phyloP scores from a whole-genome alignment of 2,329 filamentous ascomycete species.

The Diaporthe aspalathi region DNA sequence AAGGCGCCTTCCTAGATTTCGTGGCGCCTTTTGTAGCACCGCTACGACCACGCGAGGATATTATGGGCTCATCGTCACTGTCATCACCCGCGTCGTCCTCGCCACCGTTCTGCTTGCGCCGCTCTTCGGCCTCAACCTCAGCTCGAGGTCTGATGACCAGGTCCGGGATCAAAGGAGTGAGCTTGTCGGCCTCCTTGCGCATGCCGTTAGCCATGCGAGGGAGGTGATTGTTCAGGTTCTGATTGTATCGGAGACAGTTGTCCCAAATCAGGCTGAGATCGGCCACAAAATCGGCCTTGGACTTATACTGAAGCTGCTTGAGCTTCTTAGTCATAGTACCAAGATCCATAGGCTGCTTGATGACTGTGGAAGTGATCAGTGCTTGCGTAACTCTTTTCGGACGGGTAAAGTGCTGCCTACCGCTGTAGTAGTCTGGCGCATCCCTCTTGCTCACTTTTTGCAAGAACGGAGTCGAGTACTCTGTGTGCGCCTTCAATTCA shows the following conservation, averaged over 20 bases:
- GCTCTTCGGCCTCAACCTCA: constrained; percentile 90
- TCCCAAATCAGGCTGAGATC: constrained; percentile 97
- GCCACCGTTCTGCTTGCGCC: constrained; percentile 86
- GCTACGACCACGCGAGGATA: constrained; percentile 94
- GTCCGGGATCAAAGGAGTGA: constrained; percentile 94
- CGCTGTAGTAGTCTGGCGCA: constrained; percentile 92
- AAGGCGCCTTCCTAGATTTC: constrained; percentile 79
- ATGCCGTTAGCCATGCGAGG: constrained; percentile 95
- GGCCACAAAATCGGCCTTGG: constrained; percentile 92
- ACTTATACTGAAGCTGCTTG: constrained; percentile 81
- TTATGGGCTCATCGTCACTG: constrained; percentile 97
- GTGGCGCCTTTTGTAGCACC: constrained; percentile 84
- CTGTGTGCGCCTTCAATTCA: constrained; percentile 95
- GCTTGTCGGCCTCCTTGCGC: constrained; percentile 96
- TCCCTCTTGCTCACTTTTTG: constrained; percentile 97
- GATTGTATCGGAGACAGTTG: constrained; percentile 96
- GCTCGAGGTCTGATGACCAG: constrained; percentile 90
- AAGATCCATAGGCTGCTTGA: constrained; percentile 98
- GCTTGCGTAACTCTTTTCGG: constrained; percentile 39
- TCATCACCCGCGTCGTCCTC: constrained; percentile 87
- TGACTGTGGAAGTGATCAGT: constrained; percentile 66
- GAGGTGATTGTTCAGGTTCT: constrained; percentile 85
- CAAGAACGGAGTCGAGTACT: constrained; percentile 96
- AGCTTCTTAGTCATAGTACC: constrained; percentile 99
- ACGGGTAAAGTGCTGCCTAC: constrained; percentile 62